These are phyloP conservation scores for Geosiphon pyriformis DNA, from an alignment of 192 early-diverging fungal genomes.

Conservation along the genomic window DNA sequence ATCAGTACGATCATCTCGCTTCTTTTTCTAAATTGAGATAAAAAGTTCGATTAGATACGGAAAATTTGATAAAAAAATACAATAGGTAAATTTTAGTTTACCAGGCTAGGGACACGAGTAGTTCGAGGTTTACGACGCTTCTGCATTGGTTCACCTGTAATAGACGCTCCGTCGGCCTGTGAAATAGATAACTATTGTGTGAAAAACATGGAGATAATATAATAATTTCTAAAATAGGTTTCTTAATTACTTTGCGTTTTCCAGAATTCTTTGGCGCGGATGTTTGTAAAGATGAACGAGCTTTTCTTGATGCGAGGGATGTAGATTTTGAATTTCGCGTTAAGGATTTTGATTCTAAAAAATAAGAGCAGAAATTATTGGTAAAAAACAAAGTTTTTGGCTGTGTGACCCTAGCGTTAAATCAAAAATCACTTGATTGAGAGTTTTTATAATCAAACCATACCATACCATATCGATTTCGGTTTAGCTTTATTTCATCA, in stretches of 20 bases:
- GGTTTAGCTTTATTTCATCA: neutral
- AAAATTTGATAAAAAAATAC: no score
- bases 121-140: conserved; percentile 11
- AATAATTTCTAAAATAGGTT: no score
- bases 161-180: conserved; percentile 7
- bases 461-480: conserved; percentile 16
- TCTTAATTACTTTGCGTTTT: conserved; percentile 18
- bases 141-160: conserved; percentile 9
- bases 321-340: no score
- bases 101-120: neutral
- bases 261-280: neutral
- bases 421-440: conserved; percentile 4
- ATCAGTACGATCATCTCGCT: conserved; percentile 24
- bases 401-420: neutral
- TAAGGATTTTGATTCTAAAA: no score
- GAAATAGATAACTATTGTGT: neutral
- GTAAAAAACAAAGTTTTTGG: neutral
- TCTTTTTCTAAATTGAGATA: conserved; percentile 19
- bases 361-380: neutral
- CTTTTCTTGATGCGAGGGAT: conserved; percentile 6
- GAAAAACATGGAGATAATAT: no score
- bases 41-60: no score
- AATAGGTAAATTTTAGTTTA: no score
- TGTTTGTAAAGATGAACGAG: conserved; percentile 1
- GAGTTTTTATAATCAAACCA: no score